Evolutionary conservation across 2,329 filamentous ascomycete species (phyloP), one percentile per base, ranked within the genome.

Genomic region (Colletotrichum melonis): DNA sequence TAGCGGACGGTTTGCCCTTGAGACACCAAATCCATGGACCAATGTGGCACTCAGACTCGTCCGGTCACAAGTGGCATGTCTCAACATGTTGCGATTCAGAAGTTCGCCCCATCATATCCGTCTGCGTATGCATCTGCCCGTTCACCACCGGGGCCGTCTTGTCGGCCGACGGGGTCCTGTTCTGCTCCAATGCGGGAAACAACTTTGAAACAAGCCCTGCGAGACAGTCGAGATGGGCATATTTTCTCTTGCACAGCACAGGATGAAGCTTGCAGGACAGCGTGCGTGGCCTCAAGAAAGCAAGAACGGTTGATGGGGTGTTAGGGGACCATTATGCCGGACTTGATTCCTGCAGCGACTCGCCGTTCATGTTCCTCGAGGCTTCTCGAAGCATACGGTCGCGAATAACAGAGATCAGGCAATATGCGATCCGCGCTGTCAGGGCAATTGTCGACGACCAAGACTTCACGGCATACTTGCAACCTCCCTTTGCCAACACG

Each of bases 171-270:
- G 46, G 70, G 46, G 54, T 65, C 19, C 24, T 55, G 32, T 32
- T 65, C 22, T 28, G 16, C 35, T 57, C 11, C 54, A 65, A 62
- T 54, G 46, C 49, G 38, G 60, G 70, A 73, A 73, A 73, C 70
- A 57, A 38, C 24, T 55, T 38, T 70, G 70, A 73, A 73, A 73
- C 70, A 65, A 22, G 54, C 67, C 46, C 67, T 56, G 55, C 67
- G 57, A 65, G 60, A 57, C 46, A n/a, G 24, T 63, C 65, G 49
- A 69, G 55, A 60, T 70, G 55, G 38, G 52, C 62, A 59, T 55
- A 65, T 26, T 49, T 69, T 62, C 26, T 3, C 19, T 19, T 19
- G 6, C 16, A 54, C 52, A 46, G 38, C 11, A 35, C 30, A 28
- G 19, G 11, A n/a, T 30, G 63, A 32, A 54, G 42, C 42, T 49